phyloP scores from a whole-genome alignment of 192 early-diverging fungal genomes.

The Spinellus fusiger region DNA sequence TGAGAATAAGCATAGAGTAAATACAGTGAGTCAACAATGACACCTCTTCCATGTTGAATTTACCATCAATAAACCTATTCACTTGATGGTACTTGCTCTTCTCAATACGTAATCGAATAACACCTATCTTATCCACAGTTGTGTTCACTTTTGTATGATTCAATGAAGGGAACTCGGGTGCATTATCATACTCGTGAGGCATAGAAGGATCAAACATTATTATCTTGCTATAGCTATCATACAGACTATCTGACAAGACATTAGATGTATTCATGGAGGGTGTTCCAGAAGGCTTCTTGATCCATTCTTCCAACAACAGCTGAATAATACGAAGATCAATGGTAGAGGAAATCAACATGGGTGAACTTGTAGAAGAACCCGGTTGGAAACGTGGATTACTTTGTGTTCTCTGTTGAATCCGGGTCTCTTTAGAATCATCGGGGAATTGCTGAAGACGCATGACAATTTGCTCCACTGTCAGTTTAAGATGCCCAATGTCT shows the following conservation, averaged over 20 bases:
- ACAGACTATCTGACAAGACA: neutral
- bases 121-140: neutral
- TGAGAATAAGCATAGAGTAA: neutral
- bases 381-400: too few relatives aligned
- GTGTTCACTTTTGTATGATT: neutral
- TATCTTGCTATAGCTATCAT: slow-evolving; percentile 2
- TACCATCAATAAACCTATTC: slow-evolving; percentile 9
- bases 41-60: neutral
- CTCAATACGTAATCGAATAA: slow-evolving; percentile 19
- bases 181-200: neutral
- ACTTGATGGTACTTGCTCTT: slow-evolving; percentile 11
- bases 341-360: neutral
- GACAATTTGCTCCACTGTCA: slow-evolving; percentile 31
- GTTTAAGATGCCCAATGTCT: slow-evolving; percentile 27
- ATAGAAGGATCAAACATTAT: slow-evolving; percentile 4
- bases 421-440: neutral
- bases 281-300: neutral
- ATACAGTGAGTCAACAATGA: neutral
- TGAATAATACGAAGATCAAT: slow-evolving; percentile 1
- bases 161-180: neutral
- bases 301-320: slow-evolving; percentile 6
- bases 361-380: too few relatives aligned
- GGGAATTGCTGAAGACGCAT: slow-evolving; percentile 16
- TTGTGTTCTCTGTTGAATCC: neutral
- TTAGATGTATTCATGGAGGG: neutral